Percentiles rank a stretch among this genome's conserved stretches.
Evolutionary conservation across 805 yeast species (phyloP).

Genomic region (Barnettozyma pratensis): DNA sequence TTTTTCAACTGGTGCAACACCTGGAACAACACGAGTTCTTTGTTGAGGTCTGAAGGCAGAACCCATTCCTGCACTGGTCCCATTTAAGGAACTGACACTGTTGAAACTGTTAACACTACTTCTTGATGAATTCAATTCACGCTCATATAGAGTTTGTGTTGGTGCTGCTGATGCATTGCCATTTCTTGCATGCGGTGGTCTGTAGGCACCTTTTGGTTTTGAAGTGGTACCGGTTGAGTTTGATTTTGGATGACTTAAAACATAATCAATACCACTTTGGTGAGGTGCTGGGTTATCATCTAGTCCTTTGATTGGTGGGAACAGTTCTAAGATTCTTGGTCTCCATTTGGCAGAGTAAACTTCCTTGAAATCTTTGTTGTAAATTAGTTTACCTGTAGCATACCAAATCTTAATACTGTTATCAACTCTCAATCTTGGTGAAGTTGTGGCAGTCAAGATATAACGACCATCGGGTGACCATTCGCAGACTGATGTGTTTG

Average conservation of each 20-base stretch:
- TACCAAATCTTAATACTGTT: slow-evolving; percentile 95
- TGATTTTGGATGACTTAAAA: slow-evolving; percentile 32
- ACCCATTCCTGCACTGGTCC: slow-evolving; percentile 4
- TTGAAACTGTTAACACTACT: slow-evolving; percentile 9
- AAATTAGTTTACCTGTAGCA: slow-evolving; percentile 76
- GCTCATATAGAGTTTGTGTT: slow-evolving; percentile 50
- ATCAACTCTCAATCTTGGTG: slow-evolving; percentile 95
- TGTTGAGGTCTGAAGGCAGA: slow-evolving; percentile 25
- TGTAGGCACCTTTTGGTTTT: slow-evolving; percentile 83
- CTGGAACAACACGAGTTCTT: slow-evolving; percentile 49
- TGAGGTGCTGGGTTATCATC: slow-evolving; percentile 64
- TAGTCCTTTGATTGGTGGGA: slow-evolving; percentile 33
- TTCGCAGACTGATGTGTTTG: slow-evolving; percentile 93
- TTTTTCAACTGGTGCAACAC: slow-evolving; percentile 42
- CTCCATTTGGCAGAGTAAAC: slow-evolving; percentile 82
- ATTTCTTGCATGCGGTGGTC: slow-evolving; percentile 92
- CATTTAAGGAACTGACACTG: slow-evolving; percentile 7
- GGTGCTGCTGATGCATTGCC: slow-evolving; percentile 28
- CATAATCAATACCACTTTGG: slow-evolving; percentile 57
- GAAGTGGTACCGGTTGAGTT: slow-evolving; percentile 30
- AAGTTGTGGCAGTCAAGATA: slow-evolving; percentile 91
- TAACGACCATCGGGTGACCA: slow-evolving; percentile 98
- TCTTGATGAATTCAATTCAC: slow-evolving; percentile 37
- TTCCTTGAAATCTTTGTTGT: slow-evolving; percentile 74
- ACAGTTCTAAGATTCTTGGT: slow-evolving; percentile 37